Evolutionary conservation across 495 filamentous ascomycete genomes (phyloP).

Genomic region (Penicillium soppii): DNA sequence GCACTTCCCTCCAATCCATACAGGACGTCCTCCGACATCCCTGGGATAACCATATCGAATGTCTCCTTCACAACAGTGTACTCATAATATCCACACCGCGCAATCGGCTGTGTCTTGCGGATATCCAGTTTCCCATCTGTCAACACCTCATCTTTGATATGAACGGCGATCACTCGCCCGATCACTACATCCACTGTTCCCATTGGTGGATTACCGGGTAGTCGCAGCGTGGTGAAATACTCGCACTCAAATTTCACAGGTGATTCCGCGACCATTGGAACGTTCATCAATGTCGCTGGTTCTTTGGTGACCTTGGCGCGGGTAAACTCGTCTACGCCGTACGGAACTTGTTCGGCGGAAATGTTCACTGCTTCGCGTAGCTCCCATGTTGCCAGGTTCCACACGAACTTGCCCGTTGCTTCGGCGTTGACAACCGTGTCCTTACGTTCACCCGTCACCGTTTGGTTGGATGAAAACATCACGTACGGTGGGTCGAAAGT

Average conservation of each 20-base stretch:
- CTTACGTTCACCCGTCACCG: constrained; percentile 39
- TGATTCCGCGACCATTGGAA: constrained; percentile 50
- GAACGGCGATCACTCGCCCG: constrained; percentile 54
- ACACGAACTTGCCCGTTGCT: constrained; percentile 52
- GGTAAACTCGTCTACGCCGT: constrained; percentile 54
- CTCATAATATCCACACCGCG: constrained; percentile 59
- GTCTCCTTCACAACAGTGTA: constrained; percentile 51
- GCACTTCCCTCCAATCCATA: constrained; percentile 31
- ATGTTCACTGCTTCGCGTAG: constrained; percentile 53
- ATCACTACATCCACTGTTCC: constrained; percentile 56
- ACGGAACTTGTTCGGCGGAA: constrained; percentile 41
- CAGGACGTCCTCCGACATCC: constrained; percentile 33
- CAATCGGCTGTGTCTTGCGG: constrained; percentile 54
- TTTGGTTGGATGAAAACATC: constrained; percentile 57
- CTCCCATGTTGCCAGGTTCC: constrained; percentile 57
- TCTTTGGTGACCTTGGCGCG: constrained; percentile 47
- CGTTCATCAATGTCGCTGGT: constrained; percentile 32
- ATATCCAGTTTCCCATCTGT: constrained; percentile 53
- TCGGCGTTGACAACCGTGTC: constrained; percentile 55
- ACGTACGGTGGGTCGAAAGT: constrained; percentile 60
- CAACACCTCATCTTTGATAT: constrained; percentile 52
- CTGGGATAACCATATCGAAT: constrained; percentile 53
- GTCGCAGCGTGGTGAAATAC: constrained; percentile 49
- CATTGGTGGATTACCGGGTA: constrained; percentile 54
- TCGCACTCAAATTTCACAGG: constrained; percentile 58